Percentiles rank a stretch among this genome's conserved stretches.
phyloP scores from a whole-genome alignment of 2,329 filamentous ascomycete species.

The Trichoderma sp. region DNA sequence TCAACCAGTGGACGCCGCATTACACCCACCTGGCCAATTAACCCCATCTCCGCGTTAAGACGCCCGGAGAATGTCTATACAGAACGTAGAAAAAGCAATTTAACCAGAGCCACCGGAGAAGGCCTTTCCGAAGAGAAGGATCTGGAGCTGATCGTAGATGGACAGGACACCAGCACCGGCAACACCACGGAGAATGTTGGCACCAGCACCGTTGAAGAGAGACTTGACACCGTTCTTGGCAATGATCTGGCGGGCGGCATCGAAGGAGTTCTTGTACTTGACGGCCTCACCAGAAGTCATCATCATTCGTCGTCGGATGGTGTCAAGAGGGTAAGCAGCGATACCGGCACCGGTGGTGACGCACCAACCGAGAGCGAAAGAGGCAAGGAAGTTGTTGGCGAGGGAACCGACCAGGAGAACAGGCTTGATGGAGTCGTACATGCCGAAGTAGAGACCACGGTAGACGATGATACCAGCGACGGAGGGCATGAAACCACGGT shows the following conservation, averaged over 20 bases:
- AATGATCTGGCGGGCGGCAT: conserved; percentile 94
- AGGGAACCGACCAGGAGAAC: conserved; percentile 89
- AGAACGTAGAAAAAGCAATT: conserved; percentile 41
- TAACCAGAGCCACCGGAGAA: conserved; percentile 72
- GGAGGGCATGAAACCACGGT: conserved; percentile 99
- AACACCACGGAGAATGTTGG: conserved; percentile 99
- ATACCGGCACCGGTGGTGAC: conserved; percentile 99
- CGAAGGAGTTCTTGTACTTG: conserved; percentile 98
- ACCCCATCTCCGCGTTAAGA: conserved; percentile 33
- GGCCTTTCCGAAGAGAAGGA: conserved; percentile 99
- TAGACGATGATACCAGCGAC: conserved; percentile 99
- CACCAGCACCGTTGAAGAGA: conserved; percentile 99
- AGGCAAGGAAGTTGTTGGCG: conserved; percentile 98
- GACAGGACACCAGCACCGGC: conserved; percentile 99
- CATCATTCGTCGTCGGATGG: conserved; percentile 99
- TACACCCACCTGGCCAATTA: conserved; percentile 39
- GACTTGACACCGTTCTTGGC: conserved; percentile 97
- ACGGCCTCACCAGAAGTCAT: conserved; percentile 98
- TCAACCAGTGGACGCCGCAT: conserved; percentile 42
- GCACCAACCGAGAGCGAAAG: conserved; percentile 96
- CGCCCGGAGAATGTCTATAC: conserved; percentile 43
- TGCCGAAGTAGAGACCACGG: conserved; percentile 99
- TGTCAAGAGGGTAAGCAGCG: conserved; percentile 99
- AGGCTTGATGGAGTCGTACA: conserved; percentile 99
- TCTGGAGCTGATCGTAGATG: conserved; percentile 99